These are phyloP conservation scores for Candida nanaspora DNA, from an alignment of 805 yeast species.

Conservation along the genomic window DNA sequence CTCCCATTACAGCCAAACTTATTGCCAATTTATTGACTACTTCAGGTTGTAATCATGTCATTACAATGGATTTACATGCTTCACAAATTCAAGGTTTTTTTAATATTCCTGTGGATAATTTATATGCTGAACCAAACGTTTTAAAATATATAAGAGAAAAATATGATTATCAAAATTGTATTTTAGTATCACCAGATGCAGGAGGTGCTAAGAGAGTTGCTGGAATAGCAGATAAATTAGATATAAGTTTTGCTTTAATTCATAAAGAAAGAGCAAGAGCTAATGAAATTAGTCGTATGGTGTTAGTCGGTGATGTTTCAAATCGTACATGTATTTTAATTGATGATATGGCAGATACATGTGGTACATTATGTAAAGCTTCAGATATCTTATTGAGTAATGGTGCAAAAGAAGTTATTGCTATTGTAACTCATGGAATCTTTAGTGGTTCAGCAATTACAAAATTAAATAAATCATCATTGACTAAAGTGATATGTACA, in stretches of 20 bases:
- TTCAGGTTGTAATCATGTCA: constrained; percentile 93
- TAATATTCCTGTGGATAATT: constrained; percentile 89
- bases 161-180: constrained; percentile 47
- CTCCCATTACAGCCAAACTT: constrained; percentile 92
- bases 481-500: constrained; percentile 78
- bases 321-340: constrained; percentile 78
- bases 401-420: constrained; percentile 80
- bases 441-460: constrained; percentile 79
- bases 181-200: constrained; percentile 94
- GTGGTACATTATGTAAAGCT: constrained; percentile 94
- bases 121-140: constrained; percentile 91
- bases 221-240: constrained; percentile 84
- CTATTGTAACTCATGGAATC: constrained; percentile 94
- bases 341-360: constrained; percentile 98
- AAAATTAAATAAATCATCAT: constrained; percentile 58
- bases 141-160: constrained; percentile 71
- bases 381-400: constrained; percentile 77
- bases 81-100: constrained; percentile 97
- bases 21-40: constrained; percentile 88
- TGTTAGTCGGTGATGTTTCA: constrained; percentile 88
- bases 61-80: constrained; percentile 96
- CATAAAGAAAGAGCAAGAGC: constrained; percentile 96
- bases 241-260: constrained; percentile 87
- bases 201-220: constrained; percentile 99
- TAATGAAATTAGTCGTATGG: constrained; percentile 92